Conservation (phyloP, 768 basidiomycete species). For the Mycena vitilis region DNA sequence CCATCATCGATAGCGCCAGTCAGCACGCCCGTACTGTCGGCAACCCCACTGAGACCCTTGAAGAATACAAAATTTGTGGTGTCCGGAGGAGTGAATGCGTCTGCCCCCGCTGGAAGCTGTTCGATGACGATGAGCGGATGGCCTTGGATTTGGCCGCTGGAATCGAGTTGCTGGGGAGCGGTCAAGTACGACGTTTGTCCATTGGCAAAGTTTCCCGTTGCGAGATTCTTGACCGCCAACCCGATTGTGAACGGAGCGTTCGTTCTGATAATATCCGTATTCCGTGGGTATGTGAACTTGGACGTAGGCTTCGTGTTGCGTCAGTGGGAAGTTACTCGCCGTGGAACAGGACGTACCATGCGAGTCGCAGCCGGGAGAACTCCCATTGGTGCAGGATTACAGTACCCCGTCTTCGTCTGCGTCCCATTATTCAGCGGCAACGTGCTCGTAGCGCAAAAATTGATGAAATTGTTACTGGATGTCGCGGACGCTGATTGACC, state of each 20-base stretch:
- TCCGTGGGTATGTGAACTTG: constrained; percentile 49
- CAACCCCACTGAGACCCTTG: constrained; percentile 58
- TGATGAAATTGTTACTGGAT: constrained; percentile 69
- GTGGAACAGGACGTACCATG: constrained; percentile 17
- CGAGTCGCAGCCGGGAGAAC: constrained; percentile 35
- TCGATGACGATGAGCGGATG: constrained; percentile 69
- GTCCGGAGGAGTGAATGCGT: constrained; percentile 55
- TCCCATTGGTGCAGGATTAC: constrained; percentile 33
- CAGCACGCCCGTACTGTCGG: constrained; percentile 40
- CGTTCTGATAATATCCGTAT: constrained; percentile 44
- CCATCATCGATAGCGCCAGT: constrained; percentile 60
- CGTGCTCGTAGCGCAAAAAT: constrained; percentile 57
- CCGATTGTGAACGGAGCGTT: constrained; percentile 50
- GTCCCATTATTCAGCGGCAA: constrained; percentile 59
- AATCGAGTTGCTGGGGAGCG: constrained; percentile 59
- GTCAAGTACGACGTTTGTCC: constrained; percentile 55
- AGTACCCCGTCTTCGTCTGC: constrained; percentile 42
- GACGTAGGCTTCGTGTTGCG: constrained; percentile 42
- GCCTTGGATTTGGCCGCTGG: constrained; percentile 61
- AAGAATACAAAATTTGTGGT: constrained; percentile 54
- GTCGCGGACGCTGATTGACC: constrained; percentile 61
- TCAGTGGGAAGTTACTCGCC: background rate
- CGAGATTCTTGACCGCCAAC: constrained; percentile 42
- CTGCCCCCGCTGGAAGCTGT: constrained; percentile 46
- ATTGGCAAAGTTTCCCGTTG: constrained; percentile 55